These are phyloP conservation scores for Penicillium odoratum DNA, from an alignment of 495 filamentous ascomycete genomes.

Conservation along the genomic window DNA sequence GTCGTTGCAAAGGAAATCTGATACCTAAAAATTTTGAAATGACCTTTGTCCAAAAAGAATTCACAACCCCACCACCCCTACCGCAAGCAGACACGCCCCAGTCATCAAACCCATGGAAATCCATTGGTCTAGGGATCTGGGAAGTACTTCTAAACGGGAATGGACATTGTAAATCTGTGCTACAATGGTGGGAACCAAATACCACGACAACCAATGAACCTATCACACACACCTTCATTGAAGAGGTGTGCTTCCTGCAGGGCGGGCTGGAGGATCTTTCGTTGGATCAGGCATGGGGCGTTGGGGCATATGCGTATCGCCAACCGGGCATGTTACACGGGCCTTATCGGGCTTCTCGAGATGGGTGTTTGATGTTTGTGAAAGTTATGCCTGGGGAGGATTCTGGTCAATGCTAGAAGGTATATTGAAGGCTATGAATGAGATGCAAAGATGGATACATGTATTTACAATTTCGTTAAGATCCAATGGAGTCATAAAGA, in stretches of 20 bases:
- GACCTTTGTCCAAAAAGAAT: slow-evolving; percentile 25
- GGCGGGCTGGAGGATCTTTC: slow-evolving; percentile 26
- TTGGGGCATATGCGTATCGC: slow-evolving; percentile 28
- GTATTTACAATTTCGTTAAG: too few species aligned
- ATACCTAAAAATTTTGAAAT: slow-evolving; percentile 3
- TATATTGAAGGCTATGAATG: not conserved
- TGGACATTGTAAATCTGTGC: slow-evolving; percentile 19
- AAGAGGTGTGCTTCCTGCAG: slow-evolving; percentile 30
- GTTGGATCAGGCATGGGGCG: slow-evolving; percentile 21
- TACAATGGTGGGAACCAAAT: slow-evolving; percentile 31
- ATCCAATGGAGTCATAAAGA: too few species aligned
- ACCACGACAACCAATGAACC: slow-evolving; percentile 7
- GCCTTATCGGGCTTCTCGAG: slow-evolving; percentile 18
- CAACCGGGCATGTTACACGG: slow-evolving; percentile 26
- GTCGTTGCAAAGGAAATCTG: not conserved
- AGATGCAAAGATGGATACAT: not conserved
- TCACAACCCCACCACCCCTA: slow-evolving; percentile 19
- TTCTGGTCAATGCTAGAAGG: not conserved
- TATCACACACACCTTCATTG: slow-evolving; percentile 27
- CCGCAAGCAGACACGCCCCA: slow-evolving; percentile 19
- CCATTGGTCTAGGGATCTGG: slow-evolving; percentile 26
- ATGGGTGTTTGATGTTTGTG: slow-evolving; percentile 29
- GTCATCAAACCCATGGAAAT: slow-evolving; percentile 23
- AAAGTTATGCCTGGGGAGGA: slow-evolving; percentile 13
- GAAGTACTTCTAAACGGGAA: slow-evolving; percentile 25